Percentiles rank a stretch among this genome's conserved stretches.
These are phyloP conservation scores for Calycina marina DNA, from an alignment of 2,329 filamentous ascomycete species.

Conservation along the genomic window DNA sequence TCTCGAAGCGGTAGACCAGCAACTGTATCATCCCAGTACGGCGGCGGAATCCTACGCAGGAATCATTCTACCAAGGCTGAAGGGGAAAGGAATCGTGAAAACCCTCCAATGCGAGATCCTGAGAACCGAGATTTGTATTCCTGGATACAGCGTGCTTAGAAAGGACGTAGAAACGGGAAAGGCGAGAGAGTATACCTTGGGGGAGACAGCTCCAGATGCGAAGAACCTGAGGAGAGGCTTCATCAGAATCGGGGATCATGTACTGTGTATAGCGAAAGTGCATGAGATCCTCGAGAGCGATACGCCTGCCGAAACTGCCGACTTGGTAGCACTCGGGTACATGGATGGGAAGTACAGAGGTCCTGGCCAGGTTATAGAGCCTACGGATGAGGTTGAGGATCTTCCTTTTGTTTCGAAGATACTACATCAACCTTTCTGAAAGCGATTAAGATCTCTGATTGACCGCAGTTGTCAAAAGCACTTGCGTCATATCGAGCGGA, in stretches of 20 bases:
- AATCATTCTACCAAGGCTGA: conserved; percentile 6
- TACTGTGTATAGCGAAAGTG: conserved; percentile 17
- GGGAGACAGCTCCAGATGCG: neutral
- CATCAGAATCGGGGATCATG: conserved; percentile 18
- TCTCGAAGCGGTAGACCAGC: too few species aligned
- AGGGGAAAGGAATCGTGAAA: conserved; percentile 6
- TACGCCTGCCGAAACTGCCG: neutral
- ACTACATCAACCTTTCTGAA: too few species aligned
- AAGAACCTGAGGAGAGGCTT: too few species aligned
- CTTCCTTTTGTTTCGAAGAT: too few species aligned
- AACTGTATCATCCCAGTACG: too few species aligned
- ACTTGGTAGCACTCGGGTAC: conserved; percentile 7
- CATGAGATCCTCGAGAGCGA: conserved; percentile 5
- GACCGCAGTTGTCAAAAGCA: too few species aligned
- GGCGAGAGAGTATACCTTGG: neutral
- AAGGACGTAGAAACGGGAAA: conserved; percentile 1
- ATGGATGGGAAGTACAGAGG: conserved; percentile 9
- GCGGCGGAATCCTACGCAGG: too few species aligned
- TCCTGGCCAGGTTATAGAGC: conserved; percentile 2
- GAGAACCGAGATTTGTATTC: too few species aligned
- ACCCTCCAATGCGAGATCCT: neutral
- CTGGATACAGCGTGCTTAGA: neutral
- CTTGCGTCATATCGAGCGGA: too few species aligned
- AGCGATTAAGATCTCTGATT: too few species aligned
- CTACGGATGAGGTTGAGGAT: neutral